Evolutionary conservation across 768 basidiomycete genomes (phyloP).

Genomic region (Lactarius indigo): DNA sequence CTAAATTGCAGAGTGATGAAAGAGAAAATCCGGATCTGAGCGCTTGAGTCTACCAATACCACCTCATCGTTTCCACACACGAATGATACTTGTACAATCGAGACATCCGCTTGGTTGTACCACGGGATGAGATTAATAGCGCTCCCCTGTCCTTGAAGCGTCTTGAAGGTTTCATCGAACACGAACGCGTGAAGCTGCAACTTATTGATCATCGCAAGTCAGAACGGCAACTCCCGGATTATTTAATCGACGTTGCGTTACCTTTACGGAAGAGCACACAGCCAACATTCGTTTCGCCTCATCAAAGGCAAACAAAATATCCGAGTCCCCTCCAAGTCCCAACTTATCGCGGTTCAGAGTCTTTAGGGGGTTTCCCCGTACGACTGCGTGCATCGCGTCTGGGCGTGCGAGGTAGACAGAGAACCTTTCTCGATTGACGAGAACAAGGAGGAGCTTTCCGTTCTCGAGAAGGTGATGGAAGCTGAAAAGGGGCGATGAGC

Average conservation of each 20-base stretch:
- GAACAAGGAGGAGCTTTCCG: conserved; percentile 1
- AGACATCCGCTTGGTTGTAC: conserved; percentile 33
- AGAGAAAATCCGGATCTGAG: conserved; percentile 21
- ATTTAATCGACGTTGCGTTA: conserved; percentile 15
- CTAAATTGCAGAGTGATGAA: conserved; percentile 50
- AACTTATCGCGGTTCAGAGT: conserved; percentile 44
- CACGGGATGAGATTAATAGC: conserved; percentile 40
- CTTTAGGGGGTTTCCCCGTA: neutral
- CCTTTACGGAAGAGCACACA: conserved; percentile 43
- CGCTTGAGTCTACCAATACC: conserved; percentile 43
- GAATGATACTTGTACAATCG: conserved; percentile 41
- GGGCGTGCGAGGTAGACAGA: neutral
- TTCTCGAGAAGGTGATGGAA: conserved; percentile 9
- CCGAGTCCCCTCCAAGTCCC: conserved; percentile 34
- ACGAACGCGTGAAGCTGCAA: conserved; percentile 42
- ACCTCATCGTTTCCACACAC: conserved; percentile 50
- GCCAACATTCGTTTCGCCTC: conserved; percentile 48
- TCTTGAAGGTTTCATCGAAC: conserved; percentile 5
- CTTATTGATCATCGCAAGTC: conserved; percentile 12
- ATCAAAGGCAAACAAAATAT: conserved; percentile 44
- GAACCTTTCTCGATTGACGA: neutral
- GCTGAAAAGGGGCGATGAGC: neutral
- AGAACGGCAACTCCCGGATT: neutral
- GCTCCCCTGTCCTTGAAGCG: conserved; percentile 39
- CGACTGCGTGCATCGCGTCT: neutral